Conservation (phyloP, 257 asterid genomes). For the Orobanche coerulescens region DNA sequence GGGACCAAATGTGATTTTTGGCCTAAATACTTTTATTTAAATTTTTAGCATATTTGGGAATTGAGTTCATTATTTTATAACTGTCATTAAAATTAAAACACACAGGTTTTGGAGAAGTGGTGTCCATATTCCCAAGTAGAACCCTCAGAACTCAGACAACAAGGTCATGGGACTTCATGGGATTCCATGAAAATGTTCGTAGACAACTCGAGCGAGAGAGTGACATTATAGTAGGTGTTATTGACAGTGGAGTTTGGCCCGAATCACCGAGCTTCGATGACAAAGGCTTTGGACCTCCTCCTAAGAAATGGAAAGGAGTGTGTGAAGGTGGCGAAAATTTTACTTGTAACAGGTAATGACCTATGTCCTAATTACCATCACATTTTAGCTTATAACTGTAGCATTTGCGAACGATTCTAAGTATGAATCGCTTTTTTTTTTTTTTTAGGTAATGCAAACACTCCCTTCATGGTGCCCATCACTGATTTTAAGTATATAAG, state of each 20-base stretch:
- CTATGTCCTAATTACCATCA: too few relatives aligned
- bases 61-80: not conserved
- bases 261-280: slow-evolving; percentile 30
- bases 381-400: too few relatives aligned
- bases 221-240: slow-evolving; percentile 27
- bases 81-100: not conserved
- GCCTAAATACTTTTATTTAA: too few relatives aligned
- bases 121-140: slow-evolving; percentile 24
- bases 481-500: too few relatives aligned
- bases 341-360: slow-evolving; percentile 26
- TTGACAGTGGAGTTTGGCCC: slow-evolving; percentile 39
- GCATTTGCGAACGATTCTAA: too few relatives aligned
- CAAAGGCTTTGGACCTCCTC: slow-evolving; percentile 23
- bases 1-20: too few relatives aligned
- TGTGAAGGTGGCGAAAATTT: slow-evolving; percentile 33
- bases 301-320: slow-evolving; percentile 33
- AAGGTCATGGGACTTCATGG: slow-evolving; percentile 37
- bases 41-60: not conserved
- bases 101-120: slow-evolving; percentile 23
- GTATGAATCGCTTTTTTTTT: too few relatives aligned
- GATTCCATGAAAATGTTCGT: slow-evolving; percentile 12
- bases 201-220: slow-evolving; percentile 22
- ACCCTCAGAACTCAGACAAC: slow-evolving; percentile 25
- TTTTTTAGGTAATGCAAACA: too few relatives aligned
- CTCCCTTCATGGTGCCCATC: too few relatives aligned